Conservation (phyloP, 805 yeast genomes). For the Priceomyces haplophilus region DNA sequence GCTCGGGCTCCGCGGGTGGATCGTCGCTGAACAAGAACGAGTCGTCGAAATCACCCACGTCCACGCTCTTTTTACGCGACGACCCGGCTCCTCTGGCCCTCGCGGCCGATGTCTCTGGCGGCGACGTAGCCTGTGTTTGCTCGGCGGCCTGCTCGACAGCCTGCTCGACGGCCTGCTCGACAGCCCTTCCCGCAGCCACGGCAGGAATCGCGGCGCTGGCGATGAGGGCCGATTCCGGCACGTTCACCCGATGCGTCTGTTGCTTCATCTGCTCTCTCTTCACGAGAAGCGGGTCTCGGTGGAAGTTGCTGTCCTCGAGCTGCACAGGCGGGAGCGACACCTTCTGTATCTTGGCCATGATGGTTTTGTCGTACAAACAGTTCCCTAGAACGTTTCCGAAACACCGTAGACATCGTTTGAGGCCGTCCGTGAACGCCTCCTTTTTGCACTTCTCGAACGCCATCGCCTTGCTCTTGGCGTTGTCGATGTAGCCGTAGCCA, state of each 20-base stretch:
- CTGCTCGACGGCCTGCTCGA: background rate
- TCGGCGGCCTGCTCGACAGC: background rate
- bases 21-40: constrained; percentile 42
- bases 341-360: constrained; percentile 48
- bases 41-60: constrained; percentile 33
- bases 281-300: constrained; percentile 34
- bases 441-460: constrained; percentile 80
- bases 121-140: too few species aligned
- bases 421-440: constrained; percentile 82
- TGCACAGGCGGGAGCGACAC: constrained; percentile 33
- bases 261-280: constrained; percentile 25
- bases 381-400: constrained; percentile 81
- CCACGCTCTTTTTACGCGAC: constrained; percentile 11
- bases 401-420: constrained; percentile 73
- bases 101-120: background rate
- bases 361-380: constrained; percentile 76
- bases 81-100: background rate
- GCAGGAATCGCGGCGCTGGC: too few species aligned
- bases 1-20: constrained; percentile 13
- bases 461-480: constrained; percentile 63
- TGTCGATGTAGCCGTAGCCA: constrained; percentile 74
- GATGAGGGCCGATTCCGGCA: constrained; percentile 4
- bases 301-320: constrained; percentile 29
- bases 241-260: constrained; percentile 7
- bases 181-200: background rate